Conservation (phyloP, 2,329 filamentous ascomycete species). For the Magnaporthales sp. region DNA sequence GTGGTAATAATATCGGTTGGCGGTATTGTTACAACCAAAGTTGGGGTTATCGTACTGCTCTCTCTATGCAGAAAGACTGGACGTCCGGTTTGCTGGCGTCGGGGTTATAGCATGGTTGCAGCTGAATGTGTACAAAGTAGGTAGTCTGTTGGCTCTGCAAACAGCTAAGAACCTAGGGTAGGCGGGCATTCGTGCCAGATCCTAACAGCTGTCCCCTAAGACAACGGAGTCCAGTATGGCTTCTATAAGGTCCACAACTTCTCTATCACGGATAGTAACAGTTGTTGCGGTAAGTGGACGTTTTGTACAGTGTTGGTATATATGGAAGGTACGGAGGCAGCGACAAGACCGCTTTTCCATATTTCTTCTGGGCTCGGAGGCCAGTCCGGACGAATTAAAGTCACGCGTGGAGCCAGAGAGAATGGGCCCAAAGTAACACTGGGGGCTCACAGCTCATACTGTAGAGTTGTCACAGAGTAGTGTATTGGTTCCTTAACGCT, state of each 20-base stretch:
- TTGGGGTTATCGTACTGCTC: neutral
- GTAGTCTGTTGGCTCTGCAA: neutral
- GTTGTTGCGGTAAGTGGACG: neutral
- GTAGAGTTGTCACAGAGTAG: neutral
- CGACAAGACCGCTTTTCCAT: neutral
- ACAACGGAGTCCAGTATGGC: neutral
- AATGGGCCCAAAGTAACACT: neutral
- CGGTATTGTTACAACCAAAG: neutral
- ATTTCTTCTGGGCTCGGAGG: neutral
- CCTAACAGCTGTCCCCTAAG: neutral
- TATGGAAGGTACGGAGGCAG: neutral
- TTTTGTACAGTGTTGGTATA: neutral
- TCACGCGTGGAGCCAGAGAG: neutral
- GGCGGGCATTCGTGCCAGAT: neutral
- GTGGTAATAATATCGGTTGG: neutral
- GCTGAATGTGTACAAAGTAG: neutral
- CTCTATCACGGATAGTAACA: neutral
- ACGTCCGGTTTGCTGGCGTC: neutral
- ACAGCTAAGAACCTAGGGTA: neutral
- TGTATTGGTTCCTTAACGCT: no score
- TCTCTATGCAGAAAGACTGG: neutral
- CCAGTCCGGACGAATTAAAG: neutral
- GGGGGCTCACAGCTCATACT: neutral
- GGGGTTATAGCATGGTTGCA: neutral
- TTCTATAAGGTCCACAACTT: neutral